Conservation (phyloP, 306 rosid genomes). For the Vigna mungo region DNA sequence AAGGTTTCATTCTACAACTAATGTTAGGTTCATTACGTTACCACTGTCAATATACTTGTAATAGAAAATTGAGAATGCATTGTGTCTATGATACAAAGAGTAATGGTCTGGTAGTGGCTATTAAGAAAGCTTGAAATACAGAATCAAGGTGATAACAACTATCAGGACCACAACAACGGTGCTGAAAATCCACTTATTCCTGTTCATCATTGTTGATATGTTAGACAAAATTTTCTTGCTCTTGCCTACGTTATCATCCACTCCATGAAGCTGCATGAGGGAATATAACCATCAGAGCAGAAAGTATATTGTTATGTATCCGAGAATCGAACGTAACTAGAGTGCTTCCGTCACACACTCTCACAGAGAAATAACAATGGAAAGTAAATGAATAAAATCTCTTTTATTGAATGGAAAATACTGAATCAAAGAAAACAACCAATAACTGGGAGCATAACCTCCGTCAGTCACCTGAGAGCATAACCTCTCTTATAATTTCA, state of each 20-base stretch:
- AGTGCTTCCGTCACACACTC: no score
- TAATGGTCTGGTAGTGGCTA: conserved; percentile 38
- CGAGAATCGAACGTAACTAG: no score
- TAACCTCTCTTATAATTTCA: no score
- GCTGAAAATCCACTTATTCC: conserved; percentile 74
- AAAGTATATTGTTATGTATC: no score
- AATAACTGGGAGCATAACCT: no score
- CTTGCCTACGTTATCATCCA: conserved; percentile 74
- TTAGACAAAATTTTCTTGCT: conserved; percentile 72
- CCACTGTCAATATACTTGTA: background rate
- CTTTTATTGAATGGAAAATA: no score
- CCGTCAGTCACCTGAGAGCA: no score
- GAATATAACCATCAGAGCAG: conserved; percentile 13
- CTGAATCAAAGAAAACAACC: no score
- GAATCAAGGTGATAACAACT: conserved; percentile 59
- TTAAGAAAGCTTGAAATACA: conserved; percentile 73
- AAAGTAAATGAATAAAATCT: no score
- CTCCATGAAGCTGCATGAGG: conserved; percentile 74
- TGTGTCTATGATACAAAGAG: background rate
- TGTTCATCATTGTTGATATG: conserved; percentile 77
- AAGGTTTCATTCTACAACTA: background rate
- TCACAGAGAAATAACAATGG: no score
- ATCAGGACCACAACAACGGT: conserved; percentile 55
- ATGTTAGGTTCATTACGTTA: background rate
- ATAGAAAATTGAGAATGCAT: background rate